phyloP scores from a whole-genome alignment of 805 yeast species.

The Cyberlindnera mississippiensis region DNA sequence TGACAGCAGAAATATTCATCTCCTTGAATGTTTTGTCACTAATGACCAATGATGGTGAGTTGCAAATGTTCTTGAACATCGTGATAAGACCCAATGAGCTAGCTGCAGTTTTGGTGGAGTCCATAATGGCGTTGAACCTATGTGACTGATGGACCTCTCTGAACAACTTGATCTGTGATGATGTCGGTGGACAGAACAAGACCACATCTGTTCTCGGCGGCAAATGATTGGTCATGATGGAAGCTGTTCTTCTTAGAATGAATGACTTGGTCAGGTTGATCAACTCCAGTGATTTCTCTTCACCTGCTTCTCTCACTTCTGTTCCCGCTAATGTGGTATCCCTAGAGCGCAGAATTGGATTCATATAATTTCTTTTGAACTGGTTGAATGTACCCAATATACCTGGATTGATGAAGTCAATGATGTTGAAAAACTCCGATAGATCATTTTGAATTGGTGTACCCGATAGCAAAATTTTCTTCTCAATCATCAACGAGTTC shows the following conservation, averaged over 20 bases:
- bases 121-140: slow-evolving; percentile 26
- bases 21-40: slow-evolving; percentile 43
- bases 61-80: slow-evolving; percentile 74
- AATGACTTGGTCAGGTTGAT: slow-evolving; percentile 61
- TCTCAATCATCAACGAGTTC: slow-evolving; percentile 35
- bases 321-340: slow-evolving; percentile 31
- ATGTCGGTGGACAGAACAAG: slow-evolving; percentile 74
- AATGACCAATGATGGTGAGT: slow-evolving; percentile 63
- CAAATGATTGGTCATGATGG: slow-evolving; percentile 50
- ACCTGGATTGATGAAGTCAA: slow-evolving; percentile 83
- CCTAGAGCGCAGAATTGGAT: slow-evolving; percentile 70
- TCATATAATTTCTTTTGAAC: slow-evolving; percentile 59
- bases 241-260: slow-evolving; percentile 68
- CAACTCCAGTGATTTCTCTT: slow-evolving; percentile 57
- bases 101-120: slow-evolving; percentile 21
- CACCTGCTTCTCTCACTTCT: slow-evolving; percentile 62
- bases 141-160: slow-evolving; percentile 37
- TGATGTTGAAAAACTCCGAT: slow-evolving; percentile 72
- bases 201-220: slow-evolving; percentile 76
- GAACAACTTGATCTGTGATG: slow-evolving; percentile 54
- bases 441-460: slow-evolving; percentile 95
- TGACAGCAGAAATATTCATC: slow-evolving; percentile 9
- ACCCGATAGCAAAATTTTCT: slow-evolving; percentile 71
- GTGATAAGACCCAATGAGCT: slow-evolving; percentile 67
- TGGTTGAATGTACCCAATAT: slow-evolving; percentile 58